These are phyloP conservation scores for Globisporangium alternatum DNA, from an alignment of 352 stramenopile genomes.

Conservation along the genomic window DNA sequence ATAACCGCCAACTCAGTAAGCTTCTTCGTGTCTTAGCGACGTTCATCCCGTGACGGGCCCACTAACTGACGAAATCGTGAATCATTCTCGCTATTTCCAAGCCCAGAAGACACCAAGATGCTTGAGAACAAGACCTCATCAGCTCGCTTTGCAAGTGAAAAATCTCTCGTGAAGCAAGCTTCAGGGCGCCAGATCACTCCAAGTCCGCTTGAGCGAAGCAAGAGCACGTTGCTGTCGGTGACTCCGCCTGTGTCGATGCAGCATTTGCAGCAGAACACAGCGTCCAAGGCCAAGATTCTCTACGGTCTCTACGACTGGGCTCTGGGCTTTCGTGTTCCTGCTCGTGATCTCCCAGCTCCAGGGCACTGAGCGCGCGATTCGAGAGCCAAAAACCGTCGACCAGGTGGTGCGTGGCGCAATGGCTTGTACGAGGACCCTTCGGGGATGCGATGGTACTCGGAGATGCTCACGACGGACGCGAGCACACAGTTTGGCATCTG, in stretches of 20 bases:
- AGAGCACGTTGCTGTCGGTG: not conserved
- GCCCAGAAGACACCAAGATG: no score
- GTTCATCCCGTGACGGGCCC: no score
- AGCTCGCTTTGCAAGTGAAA: no score
- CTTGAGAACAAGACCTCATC: no score
- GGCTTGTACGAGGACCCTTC: slow-evolving; percentile 26
- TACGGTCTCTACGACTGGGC: not conserved
- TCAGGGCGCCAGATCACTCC: not conserved
- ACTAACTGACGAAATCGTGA: not conserved
- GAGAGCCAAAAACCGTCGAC: not conserved
- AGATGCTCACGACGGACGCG: not conserved
- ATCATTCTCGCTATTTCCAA: not conserved
- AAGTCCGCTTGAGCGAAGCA: not conserved
- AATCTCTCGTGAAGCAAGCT: no score
- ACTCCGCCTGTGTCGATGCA: not conserved
- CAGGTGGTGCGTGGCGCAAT: not conserved
- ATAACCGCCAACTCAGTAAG: no score
- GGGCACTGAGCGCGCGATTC: slow-evolving; percentile 2
- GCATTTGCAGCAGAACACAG: not conserved
- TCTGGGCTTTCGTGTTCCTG: not conserved
- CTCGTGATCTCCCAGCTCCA: slow-evolving; percentile 9
- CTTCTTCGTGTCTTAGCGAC: no score
- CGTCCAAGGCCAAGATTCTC: not conserved
- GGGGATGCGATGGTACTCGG: not conserved
- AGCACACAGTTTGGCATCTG: not conserved